These are phyloP conservation scores for Physaria fendleri DNA, from an alignment of 345 rosid species.

Conservation along the genomic window DNA sequence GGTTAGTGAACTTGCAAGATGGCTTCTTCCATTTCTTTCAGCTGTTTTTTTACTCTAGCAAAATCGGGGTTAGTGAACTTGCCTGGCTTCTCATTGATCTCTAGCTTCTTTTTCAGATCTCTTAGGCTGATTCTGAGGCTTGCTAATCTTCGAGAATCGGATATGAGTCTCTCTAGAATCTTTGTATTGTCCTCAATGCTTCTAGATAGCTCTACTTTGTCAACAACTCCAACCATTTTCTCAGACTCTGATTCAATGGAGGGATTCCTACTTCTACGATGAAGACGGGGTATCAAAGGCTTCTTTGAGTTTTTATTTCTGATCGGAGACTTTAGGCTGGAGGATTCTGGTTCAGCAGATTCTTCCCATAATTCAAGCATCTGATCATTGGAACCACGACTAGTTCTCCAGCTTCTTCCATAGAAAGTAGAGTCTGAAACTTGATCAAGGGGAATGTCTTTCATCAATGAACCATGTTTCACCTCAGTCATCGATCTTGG, in stretches of 20 bases:
- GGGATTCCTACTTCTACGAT: constrained; percentile 26
- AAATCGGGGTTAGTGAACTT: constrained; percentile 49
- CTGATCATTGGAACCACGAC: constrained; percentile 38
- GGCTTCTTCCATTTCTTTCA: constrained; percentile 63
- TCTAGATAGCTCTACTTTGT: constrained; percentile 55
- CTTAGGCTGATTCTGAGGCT: constrained; percentile 50
- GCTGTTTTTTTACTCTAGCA: constrained; percentile 47
- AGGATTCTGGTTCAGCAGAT: constrained; percentile 43
- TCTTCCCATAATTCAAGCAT: constrained; percentile 63
- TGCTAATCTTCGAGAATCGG: constrained; percentile 61
- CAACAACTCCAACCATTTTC: constrained; percentile 69
- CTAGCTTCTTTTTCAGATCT: constrained; percentile 63
- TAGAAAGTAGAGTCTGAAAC: constrained; percentile 51
- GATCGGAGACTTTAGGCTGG: constrained; percentile 25
- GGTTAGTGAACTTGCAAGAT: no score
- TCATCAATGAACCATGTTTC: constrained; percentile 46
- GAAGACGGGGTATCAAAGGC: constrained; percentile 19
- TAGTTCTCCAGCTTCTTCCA: constrained; percentile 46
- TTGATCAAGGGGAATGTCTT: constrained; percentile 90
- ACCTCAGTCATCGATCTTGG: constrained; percentile 37
- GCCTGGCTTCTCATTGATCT: constrained; percentile 49
- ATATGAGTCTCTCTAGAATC: constrained; percentile 62
- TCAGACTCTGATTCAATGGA: constrained; percentile 49
- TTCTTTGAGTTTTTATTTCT: constrained; percentile 13
- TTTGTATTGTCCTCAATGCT: constrained; percentile 44